Evolutionary conservation across 371 early-diverging fungal genomes (phyloP).

Genomic region (Haplosporangium sp.): DNA sequence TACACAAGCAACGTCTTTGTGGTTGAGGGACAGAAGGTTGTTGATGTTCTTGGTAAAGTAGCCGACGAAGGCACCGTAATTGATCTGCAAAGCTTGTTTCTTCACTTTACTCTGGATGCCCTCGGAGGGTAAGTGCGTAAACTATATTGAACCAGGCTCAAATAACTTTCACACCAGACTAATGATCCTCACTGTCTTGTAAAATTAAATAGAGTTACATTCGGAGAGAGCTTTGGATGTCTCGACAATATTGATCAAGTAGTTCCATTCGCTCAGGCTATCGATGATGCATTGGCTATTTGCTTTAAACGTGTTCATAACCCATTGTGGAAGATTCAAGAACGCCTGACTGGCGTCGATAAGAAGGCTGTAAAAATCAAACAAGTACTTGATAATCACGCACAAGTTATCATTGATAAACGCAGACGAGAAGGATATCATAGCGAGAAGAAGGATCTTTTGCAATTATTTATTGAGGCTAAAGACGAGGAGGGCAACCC

Average conservation of each 20-base stretch:
- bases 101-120: conserved; percentile 62
- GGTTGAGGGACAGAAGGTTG: conserved; percentile 40
- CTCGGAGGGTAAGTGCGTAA: conserved; percentile 57
- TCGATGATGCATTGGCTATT: conserved; percentile 11
- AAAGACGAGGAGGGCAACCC: conserved; percentile 61
- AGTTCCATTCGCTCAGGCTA: conserved; percentile 9
- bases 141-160: background rate
- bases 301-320: conserved; percentile 15
- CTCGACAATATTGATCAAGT: conserved; percentile 17
- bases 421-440: conserved; percentile 26
- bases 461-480: conserved; percentile 67
- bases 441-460: conserved; percentile 61
- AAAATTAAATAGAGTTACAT: conserved; percentile 2
- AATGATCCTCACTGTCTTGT: background rate
- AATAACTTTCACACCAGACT: background rate
- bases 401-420: conserved; percentile 12
- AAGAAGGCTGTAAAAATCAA: too few relatives aligned
- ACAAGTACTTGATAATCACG: background rate
- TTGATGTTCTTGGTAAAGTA: conserved; percentile 51
- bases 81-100: conserved; percentile 63
- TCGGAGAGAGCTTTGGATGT: conserved; percentile 39
- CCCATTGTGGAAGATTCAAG: conserved; percentile 29
- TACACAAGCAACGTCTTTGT: conserved; percentile 62
- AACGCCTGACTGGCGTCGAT: background rate
- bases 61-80: conserved; percentile 31